Conservation (phyloP, 192 early-diverging fungal genomes). For the Coemansia sp. region DNA sequence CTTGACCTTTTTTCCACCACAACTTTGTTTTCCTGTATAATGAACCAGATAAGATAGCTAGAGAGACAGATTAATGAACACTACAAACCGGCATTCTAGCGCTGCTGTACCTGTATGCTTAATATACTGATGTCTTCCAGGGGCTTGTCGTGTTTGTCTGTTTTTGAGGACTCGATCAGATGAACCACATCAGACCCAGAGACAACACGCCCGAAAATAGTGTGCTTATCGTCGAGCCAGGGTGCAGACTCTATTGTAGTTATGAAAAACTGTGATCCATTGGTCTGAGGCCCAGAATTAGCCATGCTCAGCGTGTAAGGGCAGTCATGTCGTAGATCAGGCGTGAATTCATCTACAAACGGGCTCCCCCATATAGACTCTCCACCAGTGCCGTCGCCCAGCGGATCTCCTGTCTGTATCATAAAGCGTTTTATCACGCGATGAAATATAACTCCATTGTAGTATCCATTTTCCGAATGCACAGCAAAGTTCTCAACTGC, state of each 20-base stretch:
- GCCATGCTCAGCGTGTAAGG: conserved; percentile 96
- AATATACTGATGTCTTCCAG: conserved; percentile 61
- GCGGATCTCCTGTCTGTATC: conserved; percentile 91
- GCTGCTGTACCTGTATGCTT: conserved; percentile 17
- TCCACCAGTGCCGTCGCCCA: conserved; percentile 93
- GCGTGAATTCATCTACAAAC: conserved; percentile 93
- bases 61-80: neutral
- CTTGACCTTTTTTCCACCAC: too few species aligned
- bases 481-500: conserved; percentile 94
- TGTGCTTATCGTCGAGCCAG: conserved; percentile 97
- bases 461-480: conserved; percentile 83
- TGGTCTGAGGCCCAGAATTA: conserved; percentile 86
- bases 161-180: conserved; percentile 76
- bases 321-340: conserved; percentile 77
- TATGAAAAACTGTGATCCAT: conserved; percentile 96
- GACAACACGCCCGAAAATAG: conserved; percentile 88
- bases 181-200: conserved; percentile 93
- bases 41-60: too few species aligned
- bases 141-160: conserved; percentile 89
- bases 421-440: conserved; percentile 97
- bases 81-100: neutral
- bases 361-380: conserved; percentile 88
- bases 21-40: too few species aligned
- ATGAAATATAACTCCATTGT: conserved; percentile 93
- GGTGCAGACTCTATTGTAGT: conserved; percentile 81